Evolutionary conservation across 495 filamentous ascomycete genomes (phyloP).

Genomic region (Annulohypoxylon bovei): DNA sequence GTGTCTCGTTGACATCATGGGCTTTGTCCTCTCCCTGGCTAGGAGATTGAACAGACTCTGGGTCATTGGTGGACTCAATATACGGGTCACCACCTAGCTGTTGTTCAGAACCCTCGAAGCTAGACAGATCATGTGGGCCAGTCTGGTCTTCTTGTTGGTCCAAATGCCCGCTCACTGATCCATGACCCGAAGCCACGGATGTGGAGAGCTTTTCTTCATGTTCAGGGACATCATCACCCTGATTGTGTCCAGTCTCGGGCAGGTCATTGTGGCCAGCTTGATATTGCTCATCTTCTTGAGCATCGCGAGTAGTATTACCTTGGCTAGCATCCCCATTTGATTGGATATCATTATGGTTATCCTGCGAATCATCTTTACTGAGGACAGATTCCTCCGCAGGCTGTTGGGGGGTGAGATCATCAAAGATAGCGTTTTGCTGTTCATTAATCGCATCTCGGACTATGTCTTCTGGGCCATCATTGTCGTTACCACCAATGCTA

Average conservation of each 20-base stretch:
- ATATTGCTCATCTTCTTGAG: conserved; percentile 26
- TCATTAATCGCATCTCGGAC: not conserved
- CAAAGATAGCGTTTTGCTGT: conserved; percentile 2
- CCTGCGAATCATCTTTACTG: not conserved
- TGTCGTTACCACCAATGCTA: not conserved
- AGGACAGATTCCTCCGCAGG: conserved; percentile 4
- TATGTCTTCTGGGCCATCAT: not conserved
- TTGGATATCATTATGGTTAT: not conserved
- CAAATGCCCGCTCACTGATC: conserved; percentile 3
- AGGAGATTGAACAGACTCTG: conserved; percentile 31
- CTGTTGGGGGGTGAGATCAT: not conserved
- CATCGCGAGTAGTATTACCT: conserved; percentile 49
- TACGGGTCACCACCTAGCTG: conserved; percentile 53
- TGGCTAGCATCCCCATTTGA: conserved; percentile 6
- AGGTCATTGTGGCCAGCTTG: conserved; percentile 28
- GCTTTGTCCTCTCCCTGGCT: conserved; percentile 23
- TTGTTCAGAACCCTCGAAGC: conserved; percentile 53
- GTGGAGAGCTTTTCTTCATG: conserved; percentile 8
- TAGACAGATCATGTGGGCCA: conserved; percentile 9
- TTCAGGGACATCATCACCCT: conserved; percentile 1
- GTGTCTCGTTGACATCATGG: conserved; percentile 21
- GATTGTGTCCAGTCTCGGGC: conserved; percentile 46
- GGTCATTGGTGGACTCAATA: conserved; percentile 45
- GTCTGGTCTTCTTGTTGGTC: conserved; percentile 9
- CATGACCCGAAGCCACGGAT: not conserved